A percentile compares a stretch with the other conserved stretches of the same genome.
Evolutionary conservation across 192 early-diverging fungal species (phyloP).

Genomic region (Coemansia sp.): DNA sequence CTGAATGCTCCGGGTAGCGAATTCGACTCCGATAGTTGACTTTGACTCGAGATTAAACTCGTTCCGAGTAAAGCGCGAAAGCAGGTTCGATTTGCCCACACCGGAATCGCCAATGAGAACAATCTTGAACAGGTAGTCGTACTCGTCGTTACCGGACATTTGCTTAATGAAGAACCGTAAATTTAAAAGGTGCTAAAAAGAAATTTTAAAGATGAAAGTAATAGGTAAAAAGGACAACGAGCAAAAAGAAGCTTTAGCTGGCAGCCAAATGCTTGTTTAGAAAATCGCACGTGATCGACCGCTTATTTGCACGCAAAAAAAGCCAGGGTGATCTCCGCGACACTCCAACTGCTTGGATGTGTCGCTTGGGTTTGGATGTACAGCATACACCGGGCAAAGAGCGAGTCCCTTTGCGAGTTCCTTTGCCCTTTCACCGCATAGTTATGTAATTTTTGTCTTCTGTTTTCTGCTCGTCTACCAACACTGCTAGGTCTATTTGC

Average conservation of each 20-base stretch:
- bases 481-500: neutral
- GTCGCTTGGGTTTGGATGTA: no score
- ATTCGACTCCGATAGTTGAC: conserved; percentile 99
- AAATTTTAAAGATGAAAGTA: conserved; percentile 2
- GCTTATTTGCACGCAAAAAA: no score
- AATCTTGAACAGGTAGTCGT: conserved; percentile 90
- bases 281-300: no score
- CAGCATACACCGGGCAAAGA: no score
- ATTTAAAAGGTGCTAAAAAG: conserved; percentile 4
- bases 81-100: conserved; percentile 97
- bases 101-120: conserved; percentile 94
- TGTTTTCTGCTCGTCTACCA: no score
- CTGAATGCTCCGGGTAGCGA: conserved; percentile 93
- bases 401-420: neutral
- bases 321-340: no score
- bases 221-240: conserved; percentile 4
- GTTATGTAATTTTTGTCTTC: no score
- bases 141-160: conserved; percentile 64
- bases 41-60: conserved; percentile 98
- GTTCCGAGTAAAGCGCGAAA: conserved; percentile 95
- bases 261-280: neutral
- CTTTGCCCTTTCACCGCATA: no score
- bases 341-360: no score
- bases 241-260: no score
- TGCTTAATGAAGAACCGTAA: conserved; percentile 10